phyloP scores from a whole-genome alignment of 1,284 basidiomycete species.

The Xerocomus cyaneibrunnescens region DNA sequence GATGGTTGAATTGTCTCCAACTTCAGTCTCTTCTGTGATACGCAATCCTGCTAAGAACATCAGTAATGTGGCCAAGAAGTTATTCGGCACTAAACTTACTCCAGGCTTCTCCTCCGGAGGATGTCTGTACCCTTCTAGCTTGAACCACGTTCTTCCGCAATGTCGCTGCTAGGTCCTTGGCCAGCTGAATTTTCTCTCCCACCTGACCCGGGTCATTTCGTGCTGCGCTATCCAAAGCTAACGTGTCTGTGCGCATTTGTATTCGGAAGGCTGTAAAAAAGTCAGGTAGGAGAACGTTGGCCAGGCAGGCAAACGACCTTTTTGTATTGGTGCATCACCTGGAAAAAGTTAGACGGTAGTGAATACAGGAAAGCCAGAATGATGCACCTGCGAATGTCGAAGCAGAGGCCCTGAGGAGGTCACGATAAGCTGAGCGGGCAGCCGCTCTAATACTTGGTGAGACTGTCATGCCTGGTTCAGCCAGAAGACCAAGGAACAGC shows the following conservation, averaged over 20 bases:
- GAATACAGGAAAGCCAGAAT: not conserved
- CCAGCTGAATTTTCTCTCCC: slow-evolving; percentile 52
- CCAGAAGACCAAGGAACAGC: not conserved
- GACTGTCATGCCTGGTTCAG: slow-evolving; percentile 41
- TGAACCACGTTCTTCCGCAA: slow-evolving; percentile 74
- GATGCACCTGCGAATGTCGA: slow-evolving; percentile 61
- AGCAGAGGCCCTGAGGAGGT: slow-evolving; percentile 62
- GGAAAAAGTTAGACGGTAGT: slow-evolving; percentile 2
- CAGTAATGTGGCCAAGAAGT: not conserved
- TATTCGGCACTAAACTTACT: slow-evolving; percentile 41
- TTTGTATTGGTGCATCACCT: slow-evolving; percentile 57
- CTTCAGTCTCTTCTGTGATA: slow-evolving; percentile 67
- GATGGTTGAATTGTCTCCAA: slow-evolving; percentile 71
- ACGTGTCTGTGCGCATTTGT: slow-evolving; percentile 56
- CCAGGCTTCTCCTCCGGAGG: slow-evolving; percentile 49
- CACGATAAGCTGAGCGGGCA: slow-evolving; percentile 71
- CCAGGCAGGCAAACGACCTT: slow-evolving; percentile 39
- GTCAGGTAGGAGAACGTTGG: slow-evolving; percentile 10
- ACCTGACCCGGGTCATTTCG: slow-evolving; percentile 49
- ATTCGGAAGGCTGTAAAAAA: slow-evolving; percentile 56
- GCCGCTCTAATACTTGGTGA: slow-evolving; percentile 46
- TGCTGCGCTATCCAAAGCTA: slow-evolving; percentile 43
- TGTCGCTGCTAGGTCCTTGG: slow-evolving; percentile 65
- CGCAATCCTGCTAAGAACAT: slow-evolving; percentile 48
- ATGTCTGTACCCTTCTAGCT: slow-evolving; percentile 44